Evolutionary conservation across 1,284 basidiomycete species (phyloP).

Genomic region (Cutaneotrichosporon sp.): DNA sequence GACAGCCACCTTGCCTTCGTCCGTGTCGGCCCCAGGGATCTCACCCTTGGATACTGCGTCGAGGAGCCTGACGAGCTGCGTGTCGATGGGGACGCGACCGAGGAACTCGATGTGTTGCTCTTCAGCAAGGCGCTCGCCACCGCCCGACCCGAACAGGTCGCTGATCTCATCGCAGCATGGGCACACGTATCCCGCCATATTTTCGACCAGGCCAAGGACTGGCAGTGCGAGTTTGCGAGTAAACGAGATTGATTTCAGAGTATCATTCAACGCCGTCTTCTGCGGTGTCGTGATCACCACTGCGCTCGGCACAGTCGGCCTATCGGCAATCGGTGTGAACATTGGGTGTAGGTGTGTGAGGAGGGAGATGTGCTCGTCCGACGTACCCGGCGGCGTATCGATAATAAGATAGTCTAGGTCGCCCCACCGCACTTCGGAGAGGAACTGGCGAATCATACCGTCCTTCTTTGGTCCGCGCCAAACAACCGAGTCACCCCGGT

Average conservation of each 20-base stretch:
- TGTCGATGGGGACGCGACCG: constrained; percentile 90
- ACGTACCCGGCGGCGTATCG: constrained; percentile 97
- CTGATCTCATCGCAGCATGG: constrained; percentile 91
- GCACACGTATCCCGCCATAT: constrained; percentile 98
- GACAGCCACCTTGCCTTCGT: neutral
- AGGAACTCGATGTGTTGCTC: constrained; percentile 74
- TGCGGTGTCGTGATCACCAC: constrained; percentile 97
- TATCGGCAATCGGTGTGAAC: constrained; percentile 59
- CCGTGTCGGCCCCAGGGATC: constrained; percentile 37
- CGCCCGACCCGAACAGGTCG: constrained; percentile 92
- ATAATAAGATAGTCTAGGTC: constrained; percentile 93
- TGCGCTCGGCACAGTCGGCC: constrained; percentile 61
- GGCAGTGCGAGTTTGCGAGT: constrained; percentile 80
- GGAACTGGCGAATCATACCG: constrained; percentile 97
- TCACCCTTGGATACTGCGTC: constrained; percentile 63
- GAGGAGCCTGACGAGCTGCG: constrained; percentile 80
- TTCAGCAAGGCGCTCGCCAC: constrained; percentile 81
- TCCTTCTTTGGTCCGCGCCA: constrained; percentile 99
- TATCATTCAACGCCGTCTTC: constrained; percentile 91
- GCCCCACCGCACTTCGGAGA: constrained; percentile 95
- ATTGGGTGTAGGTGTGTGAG: constrained; percentile 89
- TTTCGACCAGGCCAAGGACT: constrained; percentile 93
- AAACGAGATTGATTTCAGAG: constrained; percentile 93
- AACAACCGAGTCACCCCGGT: constrained; percentile 87
- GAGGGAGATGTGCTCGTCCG: constrained; percentile 95